Base-by-base conservation (phyloP, 345 rosid genomes). In the Salix caprea region DNA sequence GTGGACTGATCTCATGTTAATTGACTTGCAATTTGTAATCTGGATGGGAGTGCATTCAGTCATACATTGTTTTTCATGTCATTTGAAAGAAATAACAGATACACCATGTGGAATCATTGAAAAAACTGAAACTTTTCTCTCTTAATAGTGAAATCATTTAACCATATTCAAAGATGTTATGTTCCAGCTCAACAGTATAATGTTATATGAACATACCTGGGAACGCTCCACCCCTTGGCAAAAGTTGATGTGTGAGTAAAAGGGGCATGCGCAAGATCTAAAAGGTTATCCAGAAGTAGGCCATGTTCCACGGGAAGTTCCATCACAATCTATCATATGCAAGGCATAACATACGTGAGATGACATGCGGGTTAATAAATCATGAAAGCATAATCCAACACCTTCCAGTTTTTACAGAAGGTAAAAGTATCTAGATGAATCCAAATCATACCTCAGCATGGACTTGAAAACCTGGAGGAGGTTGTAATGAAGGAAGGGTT, bases 241-340 rank as follows among this genome's bases (percentile, higher is more conserved):
- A 93, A 96, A 23, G 99, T 96, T 28, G 98, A 91, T 28, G 99
- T 96, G 80, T 93, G 99, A 69, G 98, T 96, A 78, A 93, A 96
- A 19, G 99, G 99, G 61, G 99, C 99, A 69, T 96, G 99, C 4
- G 97, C 98, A 21, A 93, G 97, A 84, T 96, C 99, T 85, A 96
- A 84, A 69, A 96, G 96, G 82, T 96, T 96, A 79, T 96, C 99
- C 65, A 96, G 80, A 74, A 96, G 98, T 62, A 96, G 89, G 11
- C 99, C 99, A 56, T 96, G 99, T 88, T 96, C 98, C 46, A 96
- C 97, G 0, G 99, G 99, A 74, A 96, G 97, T 74, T 96, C 99
- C 96, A 96, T 96, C 80, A 93, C 97, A 71, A 96, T 87, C 98
- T 96, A 87, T 39, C 78, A 75, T 52, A 67, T 30, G 46, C 71